These are phyloP conservation scores for Trichoderma oligosporum DNA, from an alignment of 2,329 filamentous ascomycete species.

Conservation along the genomic window DNA sequence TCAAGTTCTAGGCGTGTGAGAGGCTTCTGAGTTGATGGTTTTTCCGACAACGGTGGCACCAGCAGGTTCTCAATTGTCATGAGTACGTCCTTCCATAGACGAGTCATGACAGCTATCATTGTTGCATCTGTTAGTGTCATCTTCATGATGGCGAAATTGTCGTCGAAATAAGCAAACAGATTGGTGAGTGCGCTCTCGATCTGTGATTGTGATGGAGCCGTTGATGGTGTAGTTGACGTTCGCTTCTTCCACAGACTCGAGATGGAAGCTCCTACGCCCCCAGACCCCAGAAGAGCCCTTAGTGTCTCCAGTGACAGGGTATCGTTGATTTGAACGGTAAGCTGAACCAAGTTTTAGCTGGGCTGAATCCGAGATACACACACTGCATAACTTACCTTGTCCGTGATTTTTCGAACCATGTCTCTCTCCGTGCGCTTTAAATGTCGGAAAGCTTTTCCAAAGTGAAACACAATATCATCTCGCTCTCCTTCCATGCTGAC, in stretches of 20 bases:
- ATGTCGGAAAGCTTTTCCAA: constrained; percentile 92
- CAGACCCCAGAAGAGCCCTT: constrained; percentile 65
- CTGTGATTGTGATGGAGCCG: constrained; percentile 64
- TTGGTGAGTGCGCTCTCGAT: constrained; percentile 78
- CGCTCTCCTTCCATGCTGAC: constrained; percentile 99
- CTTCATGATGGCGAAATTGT: constrained; percentile 99
- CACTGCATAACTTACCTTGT: constrained; percentile 65
- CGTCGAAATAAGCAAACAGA: constrained; percentile 91
- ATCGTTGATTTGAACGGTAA: constrained; percentile 87
- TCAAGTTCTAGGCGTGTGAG: constrained; percentile 86
- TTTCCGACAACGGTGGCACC: constrained; percentile 92
- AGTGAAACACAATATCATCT: constrained; percentile 98
- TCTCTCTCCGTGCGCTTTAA: constrained; percentile 94
- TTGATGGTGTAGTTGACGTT: constrained; percentile 53
- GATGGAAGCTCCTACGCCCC: constrained; percentile 67
- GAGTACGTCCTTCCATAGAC: constrained; percentile 95
- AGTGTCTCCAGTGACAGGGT: constrained; percentile 82
- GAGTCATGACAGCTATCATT: constrained; percentile 98
- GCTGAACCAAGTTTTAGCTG: constrained; percentile 45
- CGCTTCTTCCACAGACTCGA: constrained; percentile 65
- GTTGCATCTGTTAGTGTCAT: constrained; percentile 88
- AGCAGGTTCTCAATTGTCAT: constrained; percentile 85
- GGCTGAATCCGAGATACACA: not conserved
- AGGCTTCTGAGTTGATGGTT: constrained; percentile 79
- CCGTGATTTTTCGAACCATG: constrained; percentile 96